Evolutionary conservation across 2,329 filamentous ascomycete genomes (phyloP), one percentile per base, ranked within the genome.

Genomic region (Aspergillus sclerotialis): DNA sequence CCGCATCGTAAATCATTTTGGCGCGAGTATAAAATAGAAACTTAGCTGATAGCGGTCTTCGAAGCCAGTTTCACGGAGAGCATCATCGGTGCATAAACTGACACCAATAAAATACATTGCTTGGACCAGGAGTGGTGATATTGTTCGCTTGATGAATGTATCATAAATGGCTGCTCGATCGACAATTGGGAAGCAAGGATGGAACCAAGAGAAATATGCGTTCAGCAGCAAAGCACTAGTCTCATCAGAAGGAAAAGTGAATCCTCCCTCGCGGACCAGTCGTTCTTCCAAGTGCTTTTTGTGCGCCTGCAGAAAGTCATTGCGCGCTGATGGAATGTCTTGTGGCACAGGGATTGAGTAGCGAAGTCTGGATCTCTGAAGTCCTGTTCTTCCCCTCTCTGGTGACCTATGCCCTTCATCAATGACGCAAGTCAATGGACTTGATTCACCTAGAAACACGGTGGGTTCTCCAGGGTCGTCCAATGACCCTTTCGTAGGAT

Each of bases 141-240:
- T 56, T 1, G 54, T 61, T 7, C 62, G 60, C 7, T 58, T 54
- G 6, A 51, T 52, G 25, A 71, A 64, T 2, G 55, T 52, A 2
- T 54, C 49, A 35, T 64, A 58, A 7, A 73, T 54, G 0, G 65
- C 62, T 1, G 55, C 53, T 4, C 69, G 63, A 42, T 76, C 70
- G 1, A 77, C 43, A 9, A 77, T 63, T 0, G 73, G 71, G 30
- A 75, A 77, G 35, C 69, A 70, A 0, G 73, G 71, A 41, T 77
- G 73, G 33, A 75, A 76, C 65, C 71, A 73, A 14, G 61, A 56
- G 35, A 77, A 76, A 52, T 75, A 77, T 0, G 72, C 71, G 12
- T 64, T 55, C 1, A 76, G 45, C 0, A 72, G 56, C 1, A 59
- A 59, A 4, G 68, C 54, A 27, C 66, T 65, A 12, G 67, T 58